Evolutionary conservation across 495 filamentous ascomycete species (phyloP).

Genomic region (Chaetomium tenue): DNA sequence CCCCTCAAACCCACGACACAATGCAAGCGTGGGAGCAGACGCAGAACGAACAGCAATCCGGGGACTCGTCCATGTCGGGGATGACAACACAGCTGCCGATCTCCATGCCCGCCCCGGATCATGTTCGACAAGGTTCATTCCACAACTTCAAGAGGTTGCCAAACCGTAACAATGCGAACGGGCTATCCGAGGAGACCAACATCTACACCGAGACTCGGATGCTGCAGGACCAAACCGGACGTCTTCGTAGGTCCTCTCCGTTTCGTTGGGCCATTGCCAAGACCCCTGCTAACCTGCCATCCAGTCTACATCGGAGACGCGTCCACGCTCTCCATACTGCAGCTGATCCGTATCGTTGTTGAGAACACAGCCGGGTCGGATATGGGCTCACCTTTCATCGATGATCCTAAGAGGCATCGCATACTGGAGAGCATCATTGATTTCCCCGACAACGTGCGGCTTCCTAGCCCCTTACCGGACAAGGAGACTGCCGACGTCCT

Average conservation of each 20-base stretch:
- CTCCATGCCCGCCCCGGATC: constrained; percentile 22
- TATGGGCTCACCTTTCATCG: constrained; percentile 59
- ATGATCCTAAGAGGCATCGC: constrained; percentile 65
- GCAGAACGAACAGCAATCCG: constrained; percentile 22
- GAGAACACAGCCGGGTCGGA: constrained; percentile 59
- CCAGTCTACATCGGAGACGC: constrained; percentile 70
- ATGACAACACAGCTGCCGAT: constrained; percentile 24
- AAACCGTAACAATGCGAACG: constrained; percentile 48
- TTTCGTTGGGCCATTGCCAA: not conserved
- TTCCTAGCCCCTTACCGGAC: constrained; percentile 55
- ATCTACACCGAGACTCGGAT: constrained; percentile 57
- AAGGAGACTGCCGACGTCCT: constrained; percentile 54
- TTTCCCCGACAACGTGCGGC: constrained; percentile 44
- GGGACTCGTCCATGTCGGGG: constrained; percentile 27
- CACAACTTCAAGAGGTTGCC: constrained; percentile 53
- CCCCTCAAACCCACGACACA: constrained; percentile 21
- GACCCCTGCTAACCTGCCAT: constrained; percentile 7
- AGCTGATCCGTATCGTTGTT: constrained; percentile 70
- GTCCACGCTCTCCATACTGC: constrained; percentile 67
- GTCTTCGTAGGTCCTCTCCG: constrained; percentile 49
- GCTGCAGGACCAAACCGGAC: constrained; percentile 57
- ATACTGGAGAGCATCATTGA: constrained; percentile 62
- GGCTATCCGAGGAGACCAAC: constrained; percentile 56
- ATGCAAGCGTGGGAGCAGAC: constrained; percentile 31
- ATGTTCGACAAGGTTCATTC: constrained; percentile 26